These are phyloP conservation scores for Emergomyces orientalis DNA, from an alignment of 2,329 filamentous ascomycete genomes.

Conservation along the genomic window DNA sequence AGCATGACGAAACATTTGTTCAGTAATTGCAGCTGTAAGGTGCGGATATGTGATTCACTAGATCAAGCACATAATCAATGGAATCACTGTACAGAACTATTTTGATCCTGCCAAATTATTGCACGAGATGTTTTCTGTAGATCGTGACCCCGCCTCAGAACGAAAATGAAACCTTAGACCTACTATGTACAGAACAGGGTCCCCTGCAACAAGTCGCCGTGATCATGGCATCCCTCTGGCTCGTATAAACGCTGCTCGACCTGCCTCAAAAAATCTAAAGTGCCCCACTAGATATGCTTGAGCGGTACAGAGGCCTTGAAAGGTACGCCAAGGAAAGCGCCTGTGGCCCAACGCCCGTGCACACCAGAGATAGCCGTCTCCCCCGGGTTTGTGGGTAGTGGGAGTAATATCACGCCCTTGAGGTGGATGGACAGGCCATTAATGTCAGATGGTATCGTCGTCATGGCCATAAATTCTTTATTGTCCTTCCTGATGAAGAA, in stretches of 20 bases:
- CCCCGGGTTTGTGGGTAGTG: neutral
- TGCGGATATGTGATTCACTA: neutral
- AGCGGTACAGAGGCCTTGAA: neutral
- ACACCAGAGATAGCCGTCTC: neutral
- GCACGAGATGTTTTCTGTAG: neutral
- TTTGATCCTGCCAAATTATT: neutral
- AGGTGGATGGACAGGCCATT: neutral
- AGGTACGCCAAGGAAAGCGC: neutral
- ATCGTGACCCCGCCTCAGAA: neutral
- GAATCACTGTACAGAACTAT: neutral
- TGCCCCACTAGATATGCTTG: conserved; percentile 3
- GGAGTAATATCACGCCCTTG: neutral
- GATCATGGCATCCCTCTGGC: too few species aligned
- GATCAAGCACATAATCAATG: neutral
- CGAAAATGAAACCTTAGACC: neutral
- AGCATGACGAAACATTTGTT: neutral
- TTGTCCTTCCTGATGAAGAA: neutral
- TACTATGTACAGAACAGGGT: neutral
- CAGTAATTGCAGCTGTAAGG: neutral
- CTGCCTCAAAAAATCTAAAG: neutral
- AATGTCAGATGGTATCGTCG: neutral
- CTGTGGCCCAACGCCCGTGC: neutral
- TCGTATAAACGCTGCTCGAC: neutral
- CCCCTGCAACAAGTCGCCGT: neutral
- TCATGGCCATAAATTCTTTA: neutral